A percentile compares a stretch with the other conserved stretches of the same genome.
phyloP scores from a whole-genome alignment of 2,329 filamentous ascomycete genomes.

The Fusarium sp. region DNA sequence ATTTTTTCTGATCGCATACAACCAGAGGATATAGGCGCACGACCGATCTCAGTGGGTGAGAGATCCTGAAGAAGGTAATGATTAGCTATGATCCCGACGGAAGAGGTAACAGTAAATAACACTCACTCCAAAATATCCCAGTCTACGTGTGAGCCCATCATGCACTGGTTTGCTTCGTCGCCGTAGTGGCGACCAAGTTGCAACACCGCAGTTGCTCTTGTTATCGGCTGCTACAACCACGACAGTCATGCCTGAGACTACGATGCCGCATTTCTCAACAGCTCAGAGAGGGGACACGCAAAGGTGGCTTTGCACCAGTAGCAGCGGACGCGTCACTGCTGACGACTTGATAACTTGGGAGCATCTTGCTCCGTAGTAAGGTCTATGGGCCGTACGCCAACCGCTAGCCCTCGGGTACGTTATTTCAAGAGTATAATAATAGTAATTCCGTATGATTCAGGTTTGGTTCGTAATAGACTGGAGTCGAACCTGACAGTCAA shows the following conservation, averaged over 20 bases:
- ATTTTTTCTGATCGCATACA: neutral
- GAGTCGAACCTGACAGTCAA: too few relatives aligned
- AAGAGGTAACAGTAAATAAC: neutral
- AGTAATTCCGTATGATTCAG: too few relatives aligned
- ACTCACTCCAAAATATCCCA: conserved; percentile 8
- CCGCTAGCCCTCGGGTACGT: too few relatives aligned
- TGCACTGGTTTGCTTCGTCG: neutral
- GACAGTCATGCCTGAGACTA: conserved; percentile 64
- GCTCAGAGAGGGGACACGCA: conserved; percentile 56
- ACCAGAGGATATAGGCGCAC: neutral
- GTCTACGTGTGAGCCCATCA: neutral
- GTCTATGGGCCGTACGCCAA: too few relatives aligned
- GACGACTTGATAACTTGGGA: too few relatives aligned
- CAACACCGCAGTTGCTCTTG: too few relatives aligned
- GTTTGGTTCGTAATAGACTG: too few relatives aligned
- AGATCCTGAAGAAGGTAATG: neutral
- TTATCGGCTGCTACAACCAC: too few relatives aligned
- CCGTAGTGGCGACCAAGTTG: neutral
- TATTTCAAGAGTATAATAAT: too few relatives aligned
- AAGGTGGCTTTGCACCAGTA: too few relatives aligned
- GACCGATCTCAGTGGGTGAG: neutral
- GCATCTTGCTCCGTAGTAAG: too few relatives aligned
- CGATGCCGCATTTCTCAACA: conserved; percentile 74
- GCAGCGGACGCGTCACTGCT: too few relatives aligned
- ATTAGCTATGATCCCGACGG: neutral